Base-by-base conservation (phyloP, 2,329 filamentous ascomycete genomes). In the Ascochyta fabae region DNA sequence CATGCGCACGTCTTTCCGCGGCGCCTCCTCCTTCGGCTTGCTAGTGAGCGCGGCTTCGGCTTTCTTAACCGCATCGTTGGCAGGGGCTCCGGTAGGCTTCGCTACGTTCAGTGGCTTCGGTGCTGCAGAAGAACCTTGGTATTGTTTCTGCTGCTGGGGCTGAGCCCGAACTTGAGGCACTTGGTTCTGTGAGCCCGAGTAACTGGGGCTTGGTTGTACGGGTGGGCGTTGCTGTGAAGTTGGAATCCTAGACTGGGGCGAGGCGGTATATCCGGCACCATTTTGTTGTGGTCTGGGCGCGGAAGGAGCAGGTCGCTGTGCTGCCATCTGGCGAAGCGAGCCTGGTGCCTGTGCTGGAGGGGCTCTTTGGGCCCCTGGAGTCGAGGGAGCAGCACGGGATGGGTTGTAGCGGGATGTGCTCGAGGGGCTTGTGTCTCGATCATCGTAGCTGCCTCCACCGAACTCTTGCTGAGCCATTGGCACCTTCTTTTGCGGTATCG, bases 1-100 rank as follows among this genome's bases (percentile, higher is more conserved):
- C 92, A 99, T 97, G 72, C 95, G 92, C 44, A 95, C 92, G 78
- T 97, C 95, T 78, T 96, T 93, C 59, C 91, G 88, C 68, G 92
- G 87, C 27, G 87, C 77, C 40, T 90, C 89, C 78, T 96, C 95
- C 69, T 94, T 88, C 7, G 66, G 64, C 15, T 80, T 80, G 61
- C 77, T 77, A 16, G 90, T 94, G 52, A 98, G 84, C 9, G 92
- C 92, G 48, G 89, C 89, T 75, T 98, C 93, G 4, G 94, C 93
- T 68, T 93, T 91, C 79, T 95, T 96, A 64, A 96, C 86, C 27
- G 88, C 84, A 70, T 95, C 91, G 54, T 78, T 77, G 16, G 79
- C 78, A 45, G 84, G 80, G 35, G 80, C 76, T 19, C 78, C 76
- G 61, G 81, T 74, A 5, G 79, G 77, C 61, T 80, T 75, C 15